These are phyloP conservation scores for Aspergillus ruber DNA, from an alignment of 2,329 filamentous ascomycete genomes.

Conservation along the genomic window DNA sequence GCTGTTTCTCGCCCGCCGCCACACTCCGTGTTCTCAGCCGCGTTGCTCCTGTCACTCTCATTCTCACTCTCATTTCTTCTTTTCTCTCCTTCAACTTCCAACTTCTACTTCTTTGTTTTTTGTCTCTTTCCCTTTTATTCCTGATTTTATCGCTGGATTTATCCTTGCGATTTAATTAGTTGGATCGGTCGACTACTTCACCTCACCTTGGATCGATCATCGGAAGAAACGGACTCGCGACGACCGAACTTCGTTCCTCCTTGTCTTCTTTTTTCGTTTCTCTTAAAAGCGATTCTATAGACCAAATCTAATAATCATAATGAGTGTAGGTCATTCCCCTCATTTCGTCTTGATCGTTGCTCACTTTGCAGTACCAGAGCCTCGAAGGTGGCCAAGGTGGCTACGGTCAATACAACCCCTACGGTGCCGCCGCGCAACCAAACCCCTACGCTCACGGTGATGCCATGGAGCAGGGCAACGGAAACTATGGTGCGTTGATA, in stretches of 20 bases:
- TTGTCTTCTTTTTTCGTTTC: background rate
- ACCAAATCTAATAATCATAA: slow-evolving; percentile 24
- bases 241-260: background rate
- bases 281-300: background rate
- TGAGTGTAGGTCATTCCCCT: slow-evolving; percentile 45
- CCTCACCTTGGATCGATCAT: no score
- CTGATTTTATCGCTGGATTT: no score
- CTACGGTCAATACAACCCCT: slow-evolving; percentile 53
- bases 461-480: slow-evolving; percentile 28
- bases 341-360: background rate
- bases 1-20: no score
- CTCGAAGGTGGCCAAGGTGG: slow-evolving; percentile 30
- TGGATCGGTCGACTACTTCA: no score
- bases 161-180: no score
- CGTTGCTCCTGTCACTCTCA: background rate
- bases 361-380: slow-evolving; percentile 18
- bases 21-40: no score
- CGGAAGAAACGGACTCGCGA: background rate
- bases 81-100: background rate
- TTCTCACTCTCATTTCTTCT: slow-evolving; percentile 3
- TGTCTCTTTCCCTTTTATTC: background rate
- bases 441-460: slow-evolving; percentile 25
- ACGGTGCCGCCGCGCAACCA: slow-evolving; percentile 30
- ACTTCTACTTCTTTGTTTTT: background rate
- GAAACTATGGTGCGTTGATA: slow-evolving; percentile 28